A percentile compares a stretch with the other conserved stretches of the same genome.
Evolutionary conservation across 257 asterid species (phyloP).

Genomic region (Dorcoceras hygrometricum): DNA sequence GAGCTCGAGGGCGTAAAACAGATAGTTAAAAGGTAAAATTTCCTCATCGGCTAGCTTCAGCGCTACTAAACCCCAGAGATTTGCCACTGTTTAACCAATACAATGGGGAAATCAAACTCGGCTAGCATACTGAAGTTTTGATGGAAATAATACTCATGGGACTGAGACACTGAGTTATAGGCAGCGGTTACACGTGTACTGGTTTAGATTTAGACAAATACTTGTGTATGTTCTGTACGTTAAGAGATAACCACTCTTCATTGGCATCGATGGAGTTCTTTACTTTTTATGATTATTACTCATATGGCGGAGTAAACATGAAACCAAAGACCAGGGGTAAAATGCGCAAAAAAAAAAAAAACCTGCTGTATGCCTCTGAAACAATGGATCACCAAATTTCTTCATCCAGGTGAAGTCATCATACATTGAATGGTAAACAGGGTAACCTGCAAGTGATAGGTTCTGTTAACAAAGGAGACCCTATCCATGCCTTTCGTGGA

Average conservation of each 20-base stretch:
- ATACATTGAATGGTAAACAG: conserved; percentile 82
- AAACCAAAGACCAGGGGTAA: neutral
- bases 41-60: conserved; percentile 76
- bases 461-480: conserved; percentile 8
- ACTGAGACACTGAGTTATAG: too few relatives aligned
- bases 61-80: conserved; percentile 78
- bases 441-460: conserved; percentile 55
- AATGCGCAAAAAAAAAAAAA: conserved; percentile 13
- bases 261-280: too few relatives aligned
- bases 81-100: conserved; percentile 54
- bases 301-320: neutral
- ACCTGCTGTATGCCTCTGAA: neutral
- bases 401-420: conserved; percentile 82
- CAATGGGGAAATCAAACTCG: conserved; percentile 2
- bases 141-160: neutral
- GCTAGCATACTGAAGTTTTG: conserved; percentile 2
- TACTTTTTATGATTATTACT: neutral
- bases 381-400: neutral
- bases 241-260: too few relatives aligned
- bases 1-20: conserved; percentile 62
- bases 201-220: too few relatives aligned
- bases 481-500: neutral
- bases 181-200: too few relatives aligned
- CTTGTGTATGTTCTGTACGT: too few relatives aligned
- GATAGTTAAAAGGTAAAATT: conserved; percentile 73